Evolutionary conservation across 2,329 filamentous ascomycete genomes (phyloP).

Genomic region (Xylaria sp.): DNA sequence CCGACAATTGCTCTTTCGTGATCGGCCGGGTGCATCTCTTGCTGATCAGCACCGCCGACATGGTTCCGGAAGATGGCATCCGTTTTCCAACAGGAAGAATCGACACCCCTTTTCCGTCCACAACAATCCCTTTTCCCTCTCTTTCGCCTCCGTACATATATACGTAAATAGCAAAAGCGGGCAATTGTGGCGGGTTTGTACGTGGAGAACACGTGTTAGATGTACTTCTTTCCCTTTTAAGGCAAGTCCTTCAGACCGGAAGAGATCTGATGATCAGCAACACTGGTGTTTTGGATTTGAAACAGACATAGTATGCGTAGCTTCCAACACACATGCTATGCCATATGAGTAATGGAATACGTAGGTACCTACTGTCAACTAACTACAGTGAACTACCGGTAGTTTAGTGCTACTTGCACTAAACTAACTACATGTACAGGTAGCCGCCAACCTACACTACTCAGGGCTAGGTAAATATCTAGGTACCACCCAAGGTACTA

Average conservation of each 20-base stretch:
- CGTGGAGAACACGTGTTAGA: conserved; percentile 30
- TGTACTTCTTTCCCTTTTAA: conserved; percentile 25
- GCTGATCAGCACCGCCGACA: conserved; percentile 22
- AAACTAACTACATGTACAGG: no score
- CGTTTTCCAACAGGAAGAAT: conserved; percentile 14
- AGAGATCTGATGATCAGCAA: conserved; percentile 16
- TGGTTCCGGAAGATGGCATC: conserved; percentile 28
- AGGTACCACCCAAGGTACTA: no score
- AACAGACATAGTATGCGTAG: conserved; percentile 9
- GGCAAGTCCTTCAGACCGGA: conserved; percentile 19
- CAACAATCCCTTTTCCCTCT: background rate
- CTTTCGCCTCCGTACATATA: background rate
- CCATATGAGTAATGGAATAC: background rate
- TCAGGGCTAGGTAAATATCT: background rate
- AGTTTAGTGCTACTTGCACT: conserved; percentile 16
- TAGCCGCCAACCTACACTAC: background rate
- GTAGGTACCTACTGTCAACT: conserved; percentile 14
- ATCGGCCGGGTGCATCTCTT: background rate
- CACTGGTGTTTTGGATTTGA: conserved; percentile 35
- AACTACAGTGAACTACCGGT: conserved; percentile 7
- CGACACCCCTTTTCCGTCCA: background rate
- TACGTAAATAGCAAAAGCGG: background rate
- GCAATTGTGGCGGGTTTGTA: conserved; percentile 12
- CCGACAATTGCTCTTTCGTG: conserved; percentile 10
- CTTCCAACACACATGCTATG: background rate